A percentile compares a stretch with the other conserved stretches of the same genome.
Evolutionary conservation across 805 yeast genomes (phyloP).

Genomic region (Helenozyma rhizophorensis): DNA sequence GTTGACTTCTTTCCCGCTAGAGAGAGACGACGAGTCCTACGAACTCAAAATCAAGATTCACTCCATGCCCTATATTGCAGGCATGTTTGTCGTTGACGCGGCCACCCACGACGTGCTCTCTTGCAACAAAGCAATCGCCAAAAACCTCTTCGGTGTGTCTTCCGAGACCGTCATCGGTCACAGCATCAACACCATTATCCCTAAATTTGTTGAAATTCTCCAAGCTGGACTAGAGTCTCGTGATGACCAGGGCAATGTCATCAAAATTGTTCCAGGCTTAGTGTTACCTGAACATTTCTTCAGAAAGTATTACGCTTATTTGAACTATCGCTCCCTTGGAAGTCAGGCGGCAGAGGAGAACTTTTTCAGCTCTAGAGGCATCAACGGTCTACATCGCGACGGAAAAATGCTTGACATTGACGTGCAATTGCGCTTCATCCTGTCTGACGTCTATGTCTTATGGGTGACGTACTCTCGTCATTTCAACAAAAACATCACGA

Average conservation of each 20-base stretch:
- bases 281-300: slow-evolving; percentile 91
- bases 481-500: slow-evolving; percentile 19
- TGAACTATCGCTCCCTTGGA: slow-evolving; percentile 17
- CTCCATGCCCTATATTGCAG: slow-evolving; percentile 82
- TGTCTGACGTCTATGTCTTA: slow-evolving; percentile 53
- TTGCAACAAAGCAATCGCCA: slow-evolving; percentile 73
- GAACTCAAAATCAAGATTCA: slow-evolving; percentile 62
- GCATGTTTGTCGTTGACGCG: slow-evolving; percentile 67
- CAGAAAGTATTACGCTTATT: slow-evolving; percentile 56
- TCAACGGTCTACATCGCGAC: slow-evolving; percentile 65
- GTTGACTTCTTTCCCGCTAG: slow-evolving; percentile 55
- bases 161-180: slow-evolving; percentile 38
- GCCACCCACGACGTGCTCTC: slow-evolving; percentile 51
- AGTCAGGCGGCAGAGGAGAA: slow-evolving; percentile 39
- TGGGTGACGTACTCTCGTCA: slow-evolving; percentile 85
- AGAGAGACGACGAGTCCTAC: slow-evolving; percentile 36
- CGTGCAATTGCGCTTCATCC: slow-evolving; percentile 72
- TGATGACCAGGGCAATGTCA: slow-evolving; percentile 12
- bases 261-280: slow-evolving; percentile 50
- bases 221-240: slow-evolving; percentile 30
- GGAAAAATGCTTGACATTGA: slow-evolving; percentile 67
- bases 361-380: slow-evolving; percentile 60
- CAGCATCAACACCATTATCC: slow-evolving; percentile 55
- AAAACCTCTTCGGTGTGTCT: slow-evolving; percentile 70
- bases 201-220: slow-evolving; percentile 51